Percentiles rank a stretch among this genome's conserved stretches.
phyloP scores from a whole-genome alignment of 495 filamentous ascomycete species.

The Neurospora hispaniola region DNA sequence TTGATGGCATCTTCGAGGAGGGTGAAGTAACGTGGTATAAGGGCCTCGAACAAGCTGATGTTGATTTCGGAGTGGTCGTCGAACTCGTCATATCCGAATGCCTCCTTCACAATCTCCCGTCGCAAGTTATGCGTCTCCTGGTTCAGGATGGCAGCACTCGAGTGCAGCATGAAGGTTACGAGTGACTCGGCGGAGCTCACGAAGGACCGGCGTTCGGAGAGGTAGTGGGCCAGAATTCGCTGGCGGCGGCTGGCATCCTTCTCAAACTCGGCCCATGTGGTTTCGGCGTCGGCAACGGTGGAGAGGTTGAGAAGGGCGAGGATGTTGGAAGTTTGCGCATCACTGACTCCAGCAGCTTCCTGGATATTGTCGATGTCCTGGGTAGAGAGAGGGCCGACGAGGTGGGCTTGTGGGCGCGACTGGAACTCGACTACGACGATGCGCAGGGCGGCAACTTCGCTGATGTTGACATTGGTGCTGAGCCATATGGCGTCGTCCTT shows the following conservation, averaged over 20 bases:
- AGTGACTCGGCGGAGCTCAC: conserved; percentile 37
- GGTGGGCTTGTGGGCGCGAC: conserved; percentile 50
- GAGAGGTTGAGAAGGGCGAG: conserved; percentile 33
- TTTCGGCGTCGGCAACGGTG: conserved; percentile 33
- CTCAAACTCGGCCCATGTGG: conserved; percentile 45
- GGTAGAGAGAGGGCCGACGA: conserved; percentile 53
- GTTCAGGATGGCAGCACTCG: conserved; percentile 11
- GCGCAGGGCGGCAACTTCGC: conserved; percentile 74
- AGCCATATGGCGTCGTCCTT: conserved; percentile 83
- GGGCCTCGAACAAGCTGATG: conserved; percentile 21
- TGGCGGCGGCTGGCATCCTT: conserved; percentile 45
- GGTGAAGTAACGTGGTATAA: conserved; percentile 30
- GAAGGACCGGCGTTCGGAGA: conserved; percentile 55
- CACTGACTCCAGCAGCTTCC: conserved; percentile 51
- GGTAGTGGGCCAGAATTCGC: conserved; percentile 55
- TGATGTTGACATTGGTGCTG: conserved; percentile 60
- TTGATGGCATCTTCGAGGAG: conserved; percentile 26
- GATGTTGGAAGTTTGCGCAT: conserved; percentile 37
- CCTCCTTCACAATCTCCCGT: conserved; percentile 11
- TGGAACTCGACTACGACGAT: conserved; percentile 80
- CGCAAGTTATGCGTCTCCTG: conserved; percentile 20
- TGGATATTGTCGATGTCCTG: conserved; percentile 59
- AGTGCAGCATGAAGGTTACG: conserved; percentile 32
- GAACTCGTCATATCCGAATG: conserved; percentile 14
- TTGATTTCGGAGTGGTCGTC: background rate